phyloP scores from a whole-genome alignment of 2,329 filamentous ascomycete genomes.

The Colletotrichum abscissum region DNA sequence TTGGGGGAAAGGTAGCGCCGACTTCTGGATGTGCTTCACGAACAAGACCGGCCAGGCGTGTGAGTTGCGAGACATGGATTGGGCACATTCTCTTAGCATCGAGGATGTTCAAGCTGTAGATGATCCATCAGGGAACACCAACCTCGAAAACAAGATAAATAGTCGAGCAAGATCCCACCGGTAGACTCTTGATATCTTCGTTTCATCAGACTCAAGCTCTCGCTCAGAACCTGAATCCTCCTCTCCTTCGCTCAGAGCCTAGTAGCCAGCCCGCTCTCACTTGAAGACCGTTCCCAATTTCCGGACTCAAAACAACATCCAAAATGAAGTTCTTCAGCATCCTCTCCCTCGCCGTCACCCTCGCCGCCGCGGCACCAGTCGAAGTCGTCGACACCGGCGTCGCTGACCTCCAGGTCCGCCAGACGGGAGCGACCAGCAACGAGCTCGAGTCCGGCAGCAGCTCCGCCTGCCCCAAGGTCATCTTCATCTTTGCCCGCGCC shows the following conservation, averaged over 20 bases:
- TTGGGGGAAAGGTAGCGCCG: neutral
- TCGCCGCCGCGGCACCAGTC: constrained; percentile 34
- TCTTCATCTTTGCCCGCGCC: constrained; percentile 54
- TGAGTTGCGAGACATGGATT: neutral
- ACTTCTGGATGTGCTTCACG: constrained; percentile 3
- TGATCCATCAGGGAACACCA: neutral
- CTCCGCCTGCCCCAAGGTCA: constrained; percentile 47
- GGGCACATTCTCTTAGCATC: neutral
- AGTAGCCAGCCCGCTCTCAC: constrained; percentile 1
- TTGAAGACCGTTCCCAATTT: neutral
- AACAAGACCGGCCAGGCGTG: neutral
- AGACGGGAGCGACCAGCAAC: constrained; percentile 38
- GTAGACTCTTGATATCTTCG: neutral
- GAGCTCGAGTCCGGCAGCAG: constrained; percentile 44
- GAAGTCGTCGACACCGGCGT: constrained; percentile 13
- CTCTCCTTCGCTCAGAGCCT: constrained; percentile 17
- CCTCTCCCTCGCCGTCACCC: constrained; percentile 32
- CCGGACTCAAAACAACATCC: neutral
- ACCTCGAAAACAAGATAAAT: constrained; percentile 15
- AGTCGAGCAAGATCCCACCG: neutral
- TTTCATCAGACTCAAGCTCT: constrained; percentile 22
- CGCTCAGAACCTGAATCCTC: constrained; percentile 10
- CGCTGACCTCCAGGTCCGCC: constrained; percentile 34
- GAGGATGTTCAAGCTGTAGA: neutral
- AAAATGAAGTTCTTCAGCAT: constrained; percentile 39